Base-by-base conservation (phyloP, 768 basidiomycete species). In the Hydnomerulius pinastri region DNA sequence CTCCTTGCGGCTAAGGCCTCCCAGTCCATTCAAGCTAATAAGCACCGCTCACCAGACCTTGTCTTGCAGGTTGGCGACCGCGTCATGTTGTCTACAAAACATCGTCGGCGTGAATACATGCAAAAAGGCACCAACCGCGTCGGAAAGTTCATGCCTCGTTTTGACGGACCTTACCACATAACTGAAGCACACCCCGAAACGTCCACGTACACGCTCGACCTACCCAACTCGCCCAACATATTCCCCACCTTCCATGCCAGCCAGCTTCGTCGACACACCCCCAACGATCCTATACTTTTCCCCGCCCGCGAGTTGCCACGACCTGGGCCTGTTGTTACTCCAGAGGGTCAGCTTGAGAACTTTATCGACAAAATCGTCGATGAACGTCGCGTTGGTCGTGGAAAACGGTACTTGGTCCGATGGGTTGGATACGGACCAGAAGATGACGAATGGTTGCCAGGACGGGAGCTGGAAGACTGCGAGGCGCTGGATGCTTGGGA, bases 101-200 rank as follows among this genome's bases (percentile, higher is more conserved):
- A 73, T 32, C 51, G 62, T 0, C 28, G 58, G 0, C 40, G 53
- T 2, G 58, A 70, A 3, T 76, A 69, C 46, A 58, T 57, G 27
- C 18, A 43, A 0, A 30, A 33, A 0, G 64, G 67, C 0, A 56
- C 65, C 2, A 59, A 64, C 4, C 56, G 64, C 0, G 71, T 71
- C 0, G 73, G 71, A 0, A 79, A 79, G 42, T 76, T 77, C 46
- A 71, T 79, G 62, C 71, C 73, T 0, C 47, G 60, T 0, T 71
- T 41, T 15, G 70, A 77, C 44, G 63, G 72, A 0, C 69, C 63
- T 0, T 71, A 60, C 43, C 38, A 4, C 0, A 50, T 78, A 2
- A 29, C 55, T 0, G 39, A 51, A 0, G 59, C 62, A 0, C 39
- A 66, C n/a, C 29, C 39, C 0, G 45, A 46, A 1, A 46, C 46